These are phyloP conservation scores for Brettanomyces nanus DNA, from an alignment of 805 yeast genomes.

Conservation along the genomic window DNA sequence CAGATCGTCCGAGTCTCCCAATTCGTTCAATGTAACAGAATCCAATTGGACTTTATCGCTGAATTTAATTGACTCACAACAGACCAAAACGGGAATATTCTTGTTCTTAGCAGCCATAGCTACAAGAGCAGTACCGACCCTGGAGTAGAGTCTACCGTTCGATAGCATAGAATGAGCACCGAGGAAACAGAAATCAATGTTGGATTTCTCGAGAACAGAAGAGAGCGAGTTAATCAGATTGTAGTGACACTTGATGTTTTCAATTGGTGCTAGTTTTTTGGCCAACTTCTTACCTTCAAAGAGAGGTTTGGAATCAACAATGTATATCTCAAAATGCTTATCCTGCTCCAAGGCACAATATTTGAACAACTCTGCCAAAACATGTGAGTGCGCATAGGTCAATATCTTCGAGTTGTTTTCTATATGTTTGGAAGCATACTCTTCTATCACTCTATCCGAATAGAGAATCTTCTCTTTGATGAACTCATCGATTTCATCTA, in stretches of 20 bases:
- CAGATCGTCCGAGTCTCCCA: slow-evolving; percentile 72
- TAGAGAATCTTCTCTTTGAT: slow-evolving; percentile 78
- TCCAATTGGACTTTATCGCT: slow-evolving; percentile 93
- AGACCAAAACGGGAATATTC: slow-evolving; percentile 88
- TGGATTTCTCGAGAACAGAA: slow-evolving; percentile 57
- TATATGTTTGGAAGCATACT: slow-evolving; percentile 71
- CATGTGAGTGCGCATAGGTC: slow-evolving; percentile 84
- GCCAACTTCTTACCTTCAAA: slow-evolving; percentile 87
- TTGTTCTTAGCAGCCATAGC: slow-evolving; percentile 86
- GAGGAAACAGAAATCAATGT: slow-evolving; percentile 82
- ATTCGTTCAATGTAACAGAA: slow-evolving; percentile 88
- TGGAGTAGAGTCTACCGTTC: slow-evolving; percentile 84
- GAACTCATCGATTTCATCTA: slow-evolving; percentile 67
- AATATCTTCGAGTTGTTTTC: slow-evolving; percentile 69
- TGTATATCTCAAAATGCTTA: slow-evolving; percentile 66
- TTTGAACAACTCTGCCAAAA: slow-evolving; percentile 65
- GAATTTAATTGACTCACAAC: slow-evolving; percentile 92
- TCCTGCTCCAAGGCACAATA: slow-evolving; percentile 55
- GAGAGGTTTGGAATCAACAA: slow-evolving; percentile 89
- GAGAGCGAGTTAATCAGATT: slow-evolving; percentile 72
- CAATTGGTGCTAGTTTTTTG: slow-evolving; percentile 42
- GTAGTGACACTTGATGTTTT: slow-evolving; percentile 68
- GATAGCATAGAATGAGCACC: slow-evolving; percentile 98
- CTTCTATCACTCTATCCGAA: slow-evolving; percentile 75
- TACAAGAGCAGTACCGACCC: slow-evolving; percentile 91